Evolutionary conservation across 306 rosid genomes (phyloP), one percentile per base, ranked within the genome.

Genomic region (Rosa lucieae): DNA sequence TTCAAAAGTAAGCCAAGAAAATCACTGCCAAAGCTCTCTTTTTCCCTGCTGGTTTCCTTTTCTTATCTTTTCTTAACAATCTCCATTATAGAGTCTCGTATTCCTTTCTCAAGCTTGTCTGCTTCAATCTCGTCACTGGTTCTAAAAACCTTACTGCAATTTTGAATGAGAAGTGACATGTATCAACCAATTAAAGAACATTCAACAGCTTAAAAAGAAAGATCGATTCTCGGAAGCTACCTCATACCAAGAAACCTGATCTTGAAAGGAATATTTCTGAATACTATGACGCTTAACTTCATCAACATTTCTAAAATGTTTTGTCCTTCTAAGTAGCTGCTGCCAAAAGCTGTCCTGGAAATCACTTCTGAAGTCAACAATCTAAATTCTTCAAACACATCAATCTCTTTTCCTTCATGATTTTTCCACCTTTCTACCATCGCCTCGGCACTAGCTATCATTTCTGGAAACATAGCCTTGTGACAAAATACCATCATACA

Each of bases 241-340:
- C 55, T 70, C 75, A 83, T 75, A 15, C 61, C 83, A 35, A 83
- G 83, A 75, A 76, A 35, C 47, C 71, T 70, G 15, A 23, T 23
- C 65, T 70, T 75, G 39, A 39, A 35, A 29, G 1, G 4, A 15
- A 23, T 23, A 23, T 63, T 79, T 70, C 12, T 79, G 20, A 76
- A 79, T 23, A n/a, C 26, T 48, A 79, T 42, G 6, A 71, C 42
- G 21, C 44, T 0, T 15, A 83, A 40, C 26, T 76, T 79, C 71
- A 5, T 63, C 78, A 79, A 3, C 81, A 62, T 62, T 44, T 71
- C 78, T 62, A 79, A 79, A 56, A 79, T 72, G 44, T 66, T 52
- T 44, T 80, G 18, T 37, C 84, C 87, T 44, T 84, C 87, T 5
- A 65, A 43, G 76, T 79, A 76, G 67, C 79, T 82, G 70, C 85